These are phyloP conservation scores for Fusarium sororula DNA, from an alignment of 2,329 filamentous ascomycete species.

Conservation along the genomic window DNA sequence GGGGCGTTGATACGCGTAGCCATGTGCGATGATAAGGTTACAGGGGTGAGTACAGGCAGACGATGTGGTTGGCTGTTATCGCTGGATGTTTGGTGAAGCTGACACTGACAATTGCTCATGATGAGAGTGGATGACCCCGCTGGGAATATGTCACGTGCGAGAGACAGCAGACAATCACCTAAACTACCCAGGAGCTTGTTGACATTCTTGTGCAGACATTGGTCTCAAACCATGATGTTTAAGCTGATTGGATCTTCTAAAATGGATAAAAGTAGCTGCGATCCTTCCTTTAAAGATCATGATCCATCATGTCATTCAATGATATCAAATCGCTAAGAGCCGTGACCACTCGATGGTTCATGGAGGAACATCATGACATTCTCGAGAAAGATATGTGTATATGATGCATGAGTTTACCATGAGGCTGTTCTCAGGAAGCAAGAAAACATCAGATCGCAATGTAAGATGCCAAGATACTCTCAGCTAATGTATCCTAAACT, in stretches of 20 bases:
- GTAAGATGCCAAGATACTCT: rapidly evolving
- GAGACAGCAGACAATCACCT: neutral
- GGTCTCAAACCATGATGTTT: rapidly evolving
- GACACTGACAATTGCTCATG: neutral
- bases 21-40: neutral
- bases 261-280: rapidly evolving
- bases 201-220: neutral
- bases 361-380: neutral
- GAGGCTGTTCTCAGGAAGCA: rapidly evolving
- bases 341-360: neutral
- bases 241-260: neutral
- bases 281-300: rapidly evolving
- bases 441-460: too few relatives aligned
- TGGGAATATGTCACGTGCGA: neutral
- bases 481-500: neutral
- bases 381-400: neutral
- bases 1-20: constrained; percentile 18
- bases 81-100: neutral
- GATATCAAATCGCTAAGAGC: neutral
- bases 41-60: neutral
- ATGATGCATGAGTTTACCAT: rapidly evolving
- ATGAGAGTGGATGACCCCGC: neutral
- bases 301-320: neutral
- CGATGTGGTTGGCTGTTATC: neutral
- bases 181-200: neutral